These are phyloP conservation scores for Emergomyces africanus DNA, from an alignment of 2,329 filamentous ascomycete genomes.

Conservation along the genomic window DNA sequence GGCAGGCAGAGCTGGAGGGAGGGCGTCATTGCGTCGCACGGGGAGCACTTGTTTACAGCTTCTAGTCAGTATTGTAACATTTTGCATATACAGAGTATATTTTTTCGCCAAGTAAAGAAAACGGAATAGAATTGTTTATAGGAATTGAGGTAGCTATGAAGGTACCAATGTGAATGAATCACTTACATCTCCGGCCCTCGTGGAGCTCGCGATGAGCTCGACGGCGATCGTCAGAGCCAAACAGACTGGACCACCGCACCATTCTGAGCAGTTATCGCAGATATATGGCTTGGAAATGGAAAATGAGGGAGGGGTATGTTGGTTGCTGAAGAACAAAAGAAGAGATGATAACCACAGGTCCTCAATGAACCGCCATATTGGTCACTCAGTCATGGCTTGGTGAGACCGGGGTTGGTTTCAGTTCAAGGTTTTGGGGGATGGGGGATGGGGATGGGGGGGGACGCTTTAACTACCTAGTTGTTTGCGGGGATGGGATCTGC, in stretches of 20 bases:
- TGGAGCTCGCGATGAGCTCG: conserved; percentile 22
- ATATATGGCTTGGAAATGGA: not conserved
- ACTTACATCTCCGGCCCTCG: conserved; percentile 31
- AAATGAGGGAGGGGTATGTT: not conserved
- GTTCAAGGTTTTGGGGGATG: not conserved
- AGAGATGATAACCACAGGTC: not conserved
- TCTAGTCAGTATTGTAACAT: not conserved
- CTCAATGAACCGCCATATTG: not conserved
- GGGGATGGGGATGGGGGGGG: not conserved
- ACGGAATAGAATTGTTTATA: not conserved
- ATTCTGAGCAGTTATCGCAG: conserved; percentile 14
- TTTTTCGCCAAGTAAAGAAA: conserved; percentile 1
- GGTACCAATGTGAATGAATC: conserved; percentile 6
- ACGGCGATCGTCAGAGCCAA: conserved; percentile 16
- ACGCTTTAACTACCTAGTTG: not conserved
- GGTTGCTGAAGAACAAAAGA: not conserved
- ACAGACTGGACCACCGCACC: conserved; percentile 27
- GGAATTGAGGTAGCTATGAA: not conserved
- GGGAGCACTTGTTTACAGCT: conserved; percentile 30
- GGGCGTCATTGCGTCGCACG: conserved; percentile 24
- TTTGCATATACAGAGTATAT: not conserved
- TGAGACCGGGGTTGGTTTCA: too few relatives aligned
- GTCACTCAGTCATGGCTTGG: not conserved
- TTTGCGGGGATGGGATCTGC: not conserved
- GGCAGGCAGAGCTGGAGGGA: conserved; percentile 55